Base-by-base conservation (phyloP, 192 early-diverging fungal species). In the Gigaspora rosea region DNA sequence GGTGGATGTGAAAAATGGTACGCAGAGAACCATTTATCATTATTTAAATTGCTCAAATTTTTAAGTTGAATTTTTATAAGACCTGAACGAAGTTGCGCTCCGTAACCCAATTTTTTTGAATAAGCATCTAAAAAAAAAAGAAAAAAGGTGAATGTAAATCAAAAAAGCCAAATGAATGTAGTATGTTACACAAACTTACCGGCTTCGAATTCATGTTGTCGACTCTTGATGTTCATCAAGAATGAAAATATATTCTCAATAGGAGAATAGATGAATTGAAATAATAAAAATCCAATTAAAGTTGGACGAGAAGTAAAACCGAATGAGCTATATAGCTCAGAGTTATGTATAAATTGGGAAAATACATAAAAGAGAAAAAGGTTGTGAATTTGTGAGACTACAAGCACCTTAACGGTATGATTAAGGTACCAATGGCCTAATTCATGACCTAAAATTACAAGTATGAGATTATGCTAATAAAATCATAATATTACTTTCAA, bases 1-100 rank as follows among this genome's bases (percentile, higher is more conserved):
- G 94, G 94, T 56, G 97, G 97, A 74, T 98, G 96, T 10, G 92
- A 94, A 65, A 95, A 93, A 77, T 97, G 91, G 84, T 91, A 97
- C n/a, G 93, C 92, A 59, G 92, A 94, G 79, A 96, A 96, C 71
- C 93, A 87, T 70, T 87, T 86, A 78, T 98, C 95, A 12, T 94
- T 89, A 68, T 95, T 95, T 82, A 97, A 87, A 22, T 91, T 91
- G 51, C 91, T 88, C 82, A 94, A 87, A 82, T 97, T 98, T 87
- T 96, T 92, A 3, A 93, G 87, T 77, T 96, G 92, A 32, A 98
- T 80, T 81, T 98, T 97, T 74, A 97, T 93, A 75, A 98, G 82
- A 8, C 88, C 92, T 52, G 90, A 89, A 16, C 90, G 88, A 57
- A 98, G 83, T 32, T 88, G 80, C 64, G 85, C 82, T 16, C 89